These are phyloP conservation scores for Fomitopsis betulina DNA, from an alignment of 1,284 basidiomycete species.

Conservation along the genomic window DNA sequence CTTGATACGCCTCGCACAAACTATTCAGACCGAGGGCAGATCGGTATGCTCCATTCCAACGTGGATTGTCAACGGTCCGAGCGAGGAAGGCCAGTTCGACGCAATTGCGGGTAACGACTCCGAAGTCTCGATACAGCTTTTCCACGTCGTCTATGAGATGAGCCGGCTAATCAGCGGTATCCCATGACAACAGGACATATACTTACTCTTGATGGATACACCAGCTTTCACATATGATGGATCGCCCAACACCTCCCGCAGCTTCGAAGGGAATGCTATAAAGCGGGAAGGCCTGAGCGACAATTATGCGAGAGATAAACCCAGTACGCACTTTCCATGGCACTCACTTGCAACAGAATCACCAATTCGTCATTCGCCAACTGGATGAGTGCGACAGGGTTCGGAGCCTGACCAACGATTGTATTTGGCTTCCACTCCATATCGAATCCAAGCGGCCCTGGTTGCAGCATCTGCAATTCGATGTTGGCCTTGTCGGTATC, in stretches of 20 bases:
- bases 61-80: constrained; percentile 57
- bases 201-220: constrained; percentile 63
- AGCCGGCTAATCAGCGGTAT: not conserved
- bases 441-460: constrained; percentile 53
- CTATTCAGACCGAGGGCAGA: constrained; percentile 54
- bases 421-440: constrained; percentile 69
- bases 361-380: constrained; percentile 50
- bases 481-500: constrained; percentile 17
- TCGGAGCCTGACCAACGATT: constrained; percentile 44
- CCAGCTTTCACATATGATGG: constrained; percentile 55
- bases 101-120: constrained; percentile 47
- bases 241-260: constrained; percentile 47
- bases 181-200: not conserved
- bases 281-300: not conserved
- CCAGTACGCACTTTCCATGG: constrained; percentile 47
- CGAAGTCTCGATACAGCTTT: constrained; percentile 56
- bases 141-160: constrained; percentile 49
- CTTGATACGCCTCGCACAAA: constrained; percentile 54
- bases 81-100: constrained; percentile 68
- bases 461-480: constrained; percentile 19
- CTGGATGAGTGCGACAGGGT: constrained; percentile 68
- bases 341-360: constrained; percentile 57
- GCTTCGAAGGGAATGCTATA: constrained; percentile 52
- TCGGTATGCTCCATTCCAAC: constrained; percentile 64
- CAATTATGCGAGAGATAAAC: not conserved